Evolutionary conservation across 768 basidiomycete species (phyloP), one percentile per base, ranked within the genome.

Genomic region (Kwoniella newhampshirensis): DNA sequence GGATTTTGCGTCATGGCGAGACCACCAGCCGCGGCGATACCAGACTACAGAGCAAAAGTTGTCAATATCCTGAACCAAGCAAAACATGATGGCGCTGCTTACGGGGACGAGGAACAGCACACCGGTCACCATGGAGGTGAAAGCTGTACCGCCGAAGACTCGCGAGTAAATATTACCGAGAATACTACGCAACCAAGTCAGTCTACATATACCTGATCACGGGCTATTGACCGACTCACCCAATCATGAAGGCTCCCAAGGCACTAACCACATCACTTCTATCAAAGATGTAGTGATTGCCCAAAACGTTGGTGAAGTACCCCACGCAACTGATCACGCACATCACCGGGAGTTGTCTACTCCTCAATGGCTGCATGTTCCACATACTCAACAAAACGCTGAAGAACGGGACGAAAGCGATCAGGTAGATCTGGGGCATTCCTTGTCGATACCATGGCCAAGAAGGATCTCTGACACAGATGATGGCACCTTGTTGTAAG

Each of bases 21-120:
- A 35, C 88, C 89, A 47, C 89, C 89, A 1, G 88, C 87, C 75
- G 89, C 87, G 8, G 90, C 88, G 44, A 91, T 81, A 40, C 89
- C 89, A 54, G 68, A 70, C 68, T 69, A 44, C 3, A 6, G 1
- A 56, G 25, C 18, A 12, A 2, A 32, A 17, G 8, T 18, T 41
- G 50, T 28, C 49, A 50, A 35, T 17, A 17, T 32, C 13, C 32
- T 6, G 32, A 6, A 13, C 6, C 13, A 13, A 13, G 32, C 13
- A 32, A 13, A 32, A n/a, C 6, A 42, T n/a, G 17, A 42, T 6
- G 17, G 18, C 13, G 25, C 15, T 5, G 81, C 86, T 74, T 72
- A 90, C 89, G 12, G 90, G 90, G 23, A 92, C 88, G 58, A 91
- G 89, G 78, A 91, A 87, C 15, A 91, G 80, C 42, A 91, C 87